phyloP scores from a whole-genome alignment of 768 basidiomycete genomes.

The Candolleomyces aberdarensis region DNA sequence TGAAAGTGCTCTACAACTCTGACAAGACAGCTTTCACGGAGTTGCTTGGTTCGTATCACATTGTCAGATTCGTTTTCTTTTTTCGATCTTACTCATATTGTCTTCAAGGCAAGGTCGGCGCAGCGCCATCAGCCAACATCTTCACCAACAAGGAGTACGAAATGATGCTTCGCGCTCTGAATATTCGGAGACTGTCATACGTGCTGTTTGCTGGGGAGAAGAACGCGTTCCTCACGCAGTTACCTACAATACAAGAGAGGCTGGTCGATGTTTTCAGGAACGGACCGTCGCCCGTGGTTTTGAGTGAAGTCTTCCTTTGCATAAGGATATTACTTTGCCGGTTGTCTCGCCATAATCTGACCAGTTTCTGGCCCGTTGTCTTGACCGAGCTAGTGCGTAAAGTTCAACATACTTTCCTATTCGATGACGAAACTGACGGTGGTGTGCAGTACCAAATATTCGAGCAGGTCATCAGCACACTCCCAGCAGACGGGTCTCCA shows the following conservation, averaged over 20 bases:
- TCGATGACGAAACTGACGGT: not conserved
- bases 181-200: slow-evolving; percentile 84
- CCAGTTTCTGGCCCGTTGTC: slow-evolving; percentile 96
- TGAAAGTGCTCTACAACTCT: slow-evolving; percentile 76
- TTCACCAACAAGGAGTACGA: slow-evolving; percentile 96
- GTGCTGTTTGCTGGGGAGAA: slow-evolving; percentile 84
- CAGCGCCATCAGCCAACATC: slow-evolving; percentile 89
- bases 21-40: slow-evolving; percentile 88
- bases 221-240: slow-evolving; percentile 85
- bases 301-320: slow-evolving; percentile 93
- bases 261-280: slow-evolving; percentile 89
- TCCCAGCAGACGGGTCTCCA: slow-evolving; percentile 83
- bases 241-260: slow-evolving; percentile 96
- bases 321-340: slow-evolving; percentile 89
- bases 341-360: slow-evolving; percentile 84
- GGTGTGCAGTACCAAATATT: slow-evolving; percentile 77
- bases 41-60: slow-evolving; percentile 58
- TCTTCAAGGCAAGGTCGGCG: slow-evolving; percentile 65
- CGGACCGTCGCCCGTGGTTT: slow-evolving; percentile 76
- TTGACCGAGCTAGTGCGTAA: slow-evolving; percentile 80
- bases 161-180: slow-evolving; percentile 81
- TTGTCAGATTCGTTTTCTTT: slow-evolving; percentile 24
- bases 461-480: slow-evolving; percentile 67
- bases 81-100: slow-evolving; percentile 14
- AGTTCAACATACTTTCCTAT: not conserved